Evolutionary conservation across 1,284 basidiomycete species (phyloP).

Genomic region (Clitocybe nebularis): DNA sequence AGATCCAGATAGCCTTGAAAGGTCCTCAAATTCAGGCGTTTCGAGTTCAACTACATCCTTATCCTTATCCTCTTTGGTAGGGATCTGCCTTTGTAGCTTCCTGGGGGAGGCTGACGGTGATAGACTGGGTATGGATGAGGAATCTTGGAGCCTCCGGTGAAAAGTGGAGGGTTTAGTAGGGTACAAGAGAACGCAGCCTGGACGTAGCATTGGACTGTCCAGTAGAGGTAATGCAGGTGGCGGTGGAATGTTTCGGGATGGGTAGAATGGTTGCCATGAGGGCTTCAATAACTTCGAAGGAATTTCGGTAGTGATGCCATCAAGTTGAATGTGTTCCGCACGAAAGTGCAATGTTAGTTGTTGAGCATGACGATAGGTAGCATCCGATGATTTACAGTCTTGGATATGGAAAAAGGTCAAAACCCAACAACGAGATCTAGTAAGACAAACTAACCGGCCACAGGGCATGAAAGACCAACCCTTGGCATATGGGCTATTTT

Average conservation of each 20-base stretch:
- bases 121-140: too few relatives aligned
- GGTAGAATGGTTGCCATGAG: conserved; percentile 20
- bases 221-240: conserved; percentile 17
- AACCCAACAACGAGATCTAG: not conserved
- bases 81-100: conserved; percentile 16
- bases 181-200: conserved; percentile 16
- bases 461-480: conserved; percentile 16
- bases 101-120: conserved; percentile 9
- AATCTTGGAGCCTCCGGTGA: not conserved
- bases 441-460: conserved; percentile 14
- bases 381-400: conserved; percentile 12
- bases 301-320: conserved; percentile 11
- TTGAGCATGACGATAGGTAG: conserved; percentile 9
- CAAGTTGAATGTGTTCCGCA: conserved; percentile 16
- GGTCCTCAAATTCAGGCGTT: conserved; percentile 15
- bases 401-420: conserved; percentile 2
- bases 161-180: conserved; percentile 2
- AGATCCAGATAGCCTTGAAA: conserved; percentile 6
- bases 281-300: conserved; percentile 16
- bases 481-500: conserved; percentile 19
- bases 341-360: conserved; percentile 17
- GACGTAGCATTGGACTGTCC: conserved; percentile 3
- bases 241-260: conserved; percentile 3
- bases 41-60: conserved; percentile 10
- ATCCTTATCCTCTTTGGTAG: conserved; percentile 8